A percentile compares a stretch with the other conserved stretches of the same genome.
Conservation (phyloP, 768 basidiomycete species). For the Trametes gibbosa region DNA sequence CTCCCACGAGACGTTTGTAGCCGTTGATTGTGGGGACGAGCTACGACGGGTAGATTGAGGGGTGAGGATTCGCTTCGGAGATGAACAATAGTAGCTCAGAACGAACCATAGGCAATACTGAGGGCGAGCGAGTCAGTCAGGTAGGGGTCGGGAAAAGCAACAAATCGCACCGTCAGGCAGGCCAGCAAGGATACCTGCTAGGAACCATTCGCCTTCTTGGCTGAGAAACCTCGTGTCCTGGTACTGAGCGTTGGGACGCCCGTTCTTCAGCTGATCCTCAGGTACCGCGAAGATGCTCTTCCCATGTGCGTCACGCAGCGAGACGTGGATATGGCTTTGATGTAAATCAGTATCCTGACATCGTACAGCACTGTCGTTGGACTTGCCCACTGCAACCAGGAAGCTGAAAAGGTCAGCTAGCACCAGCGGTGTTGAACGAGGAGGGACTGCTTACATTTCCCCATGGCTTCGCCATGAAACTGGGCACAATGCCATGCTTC, state of each 20-base stretch:
- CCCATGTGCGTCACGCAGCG: slow-evolving; percentile 65
- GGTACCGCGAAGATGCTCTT: slow-evolving; percentile 78
- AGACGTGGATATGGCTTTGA: slow-evolving; percentile 86
- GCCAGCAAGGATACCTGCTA: slow-evolving; percentile 91
- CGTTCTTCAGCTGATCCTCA: slow-evolving; percentile 55
- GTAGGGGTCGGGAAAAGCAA: too few species aligned
- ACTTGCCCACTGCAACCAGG: slow-evolving; percentile 92
- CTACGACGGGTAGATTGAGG: slow-evolving; percentile 33
- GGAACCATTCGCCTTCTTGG: slow-evolving; percentile 82
- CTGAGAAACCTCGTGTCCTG: slow-evolving; percentile 86
- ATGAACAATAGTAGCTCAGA: neutral
- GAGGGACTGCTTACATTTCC: slow-evolving; percentile 59
- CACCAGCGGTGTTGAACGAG: neutral
- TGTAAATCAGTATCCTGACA: neutral
- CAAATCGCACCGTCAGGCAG: slow-evolving; percentile 73
- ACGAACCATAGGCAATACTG: slow-evolving; percentile 78
- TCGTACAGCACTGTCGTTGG: too few species aligned
- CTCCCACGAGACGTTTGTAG: slow-evolving; percentile 94
- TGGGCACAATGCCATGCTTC: slow-evolving; percentile 83
- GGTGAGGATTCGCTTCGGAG: neutral
- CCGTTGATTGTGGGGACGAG: slow-evolving; percentile 91
- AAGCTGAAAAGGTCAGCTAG: slow-evolving; percentile 47
- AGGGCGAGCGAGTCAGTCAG: neutral
- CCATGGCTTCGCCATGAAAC: slow-evolving; percentile 99
- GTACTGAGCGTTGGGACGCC: slow-evolving; percentile 68